Evolutionary conservation across 352 stramenopile species (phyloP).

Genomic region (Phytophthora litchii): DNA sequence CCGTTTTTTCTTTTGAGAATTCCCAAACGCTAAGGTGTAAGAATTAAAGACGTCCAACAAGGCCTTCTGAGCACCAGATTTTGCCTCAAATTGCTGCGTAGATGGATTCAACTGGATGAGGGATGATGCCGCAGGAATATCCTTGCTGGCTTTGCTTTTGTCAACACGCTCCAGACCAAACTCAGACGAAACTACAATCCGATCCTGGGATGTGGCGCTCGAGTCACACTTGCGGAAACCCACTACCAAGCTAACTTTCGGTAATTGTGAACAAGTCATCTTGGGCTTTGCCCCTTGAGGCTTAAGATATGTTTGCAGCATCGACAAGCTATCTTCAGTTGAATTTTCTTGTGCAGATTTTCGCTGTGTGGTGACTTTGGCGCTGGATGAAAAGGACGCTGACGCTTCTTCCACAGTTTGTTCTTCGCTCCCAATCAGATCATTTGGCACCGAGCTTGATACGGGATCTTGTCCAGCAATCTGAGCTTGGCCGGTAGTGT

Average conservation of each 20-base stretch:
- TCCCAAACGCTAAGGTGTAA: conserved; percentile 28
- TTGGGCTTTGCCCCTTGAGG: conserved; percentile 36
- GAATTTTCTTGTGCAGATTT: conserved; percentile 12
- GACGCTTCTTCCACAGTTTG: conserved; percentile 27
- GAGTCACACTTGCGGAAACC: conserved; percentile 48
- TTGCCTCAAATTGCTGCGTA: conserved; percentile 32
- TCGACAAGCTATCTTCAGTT: conserved; percentile 5
- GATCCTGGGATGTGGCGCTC: conserved; percentile 24
- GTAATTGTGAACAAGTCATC: conserved; percentile 41
- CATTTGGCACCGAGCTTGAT: conserved; percentile 13
- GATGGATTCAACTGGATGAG: conserved; percentile 27
- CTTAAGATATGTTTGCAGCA: conserved; percentile 29
- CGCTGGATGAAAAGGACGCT: conserved; percentile 5
- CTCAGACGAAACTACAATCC: conserved; percentile 37
- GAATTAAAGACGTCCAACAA: conserved; percentile 50
- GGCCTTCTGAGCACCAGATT: conserved; percentile 28
- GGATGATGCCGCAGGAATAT: conserved; percentile 12
- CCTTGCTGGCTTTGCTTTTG: conserved; percentile 16
- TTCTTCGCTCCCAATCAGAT: conserved; percentile 25
- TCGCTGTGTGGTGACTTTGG: conserved; percentile 3
- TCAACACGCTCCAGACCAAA: conserved; percentile 32
- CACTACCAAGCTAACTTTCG: conserved; percentile 53
- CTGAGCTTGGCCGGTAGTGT: conserved; percentile 12
- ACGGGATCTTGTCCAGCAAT: neutral
- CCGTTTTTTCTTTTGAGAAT: conserved; percentile 62